phyloP scores from a whole-genome alignment of 1,284 basidiomycete genomes.

The Hemileccinum hortonii region DNA sequence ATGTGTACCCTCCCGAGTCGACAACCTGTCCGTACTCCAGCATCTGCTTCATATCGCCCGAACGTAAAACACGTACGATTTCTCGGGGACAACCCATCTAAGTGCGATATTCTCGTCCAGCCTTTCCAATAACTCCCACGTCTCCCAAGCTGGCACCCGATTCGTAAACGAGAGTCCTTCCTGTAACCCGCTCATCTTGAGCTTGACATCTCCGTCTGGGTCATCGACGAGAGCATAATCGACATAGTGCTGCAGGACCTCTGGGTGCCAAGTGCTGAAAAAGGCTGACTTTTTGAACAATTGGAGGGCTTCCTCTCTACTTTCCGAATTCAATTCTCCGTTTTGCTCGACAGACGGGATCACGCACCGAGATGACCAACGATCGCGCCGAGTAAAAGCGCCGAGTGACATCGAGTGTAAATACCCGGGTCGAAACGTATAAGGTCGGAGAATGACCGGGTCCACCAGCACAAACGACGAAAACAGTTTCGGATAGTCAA shows the following conservation, averaged over 20 bases:
- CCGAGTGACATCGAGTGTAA: slow-evolving; percentile 30
- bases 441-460: slow-evolving; percentile 59
- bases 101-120: slow-evolving; percentile 52
- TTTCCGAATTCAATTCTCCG: slow-evolving; percentile 1
- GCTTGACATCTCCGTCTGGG: slow-evolving; percentile 38
- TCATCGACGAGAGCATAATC: slow-evolving; percentile 54
- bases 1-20: slow-evolving; percentile 38
- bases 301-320: slow-evolving; percentile 60
- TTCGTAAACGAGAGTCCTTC: slow-evolving; percentile 60
- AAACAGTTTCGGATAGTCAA: slow-evolving; percentile 68
- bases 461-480: slow-evolving; percentile 76
- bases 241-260: slow-evolving; percentile 66
- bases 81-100: slow-evolving; percentile 59
- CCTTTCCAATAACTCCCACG: slow-evolving; percentile 42
- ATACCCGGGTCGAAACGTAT: slow-evolving; percentile 5
- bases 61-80: slow-evolving; percentile 31
- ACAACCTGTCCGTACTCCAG: slow-evolving; percentile 32
- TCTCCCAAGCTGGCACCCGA: slow-evolving; percentile 40
- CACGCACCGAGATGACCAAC: slow-evolving; percentile 62
- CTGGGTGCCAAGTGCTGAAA: slow-evolving; percentile 73
- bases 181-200: slow-evolving; percentile 63
- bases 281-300: slow-evolving; percentile 61
- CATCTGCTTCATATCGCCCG: neutral
- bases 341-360: neutral
- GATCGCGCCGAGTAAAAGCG: slow-evolving; percentile 61